Evolutionary conservation across 2,329 filamentous ascomycete genomes (phyloP).

Genomic region (Apiospora malaysiana): DNA sequence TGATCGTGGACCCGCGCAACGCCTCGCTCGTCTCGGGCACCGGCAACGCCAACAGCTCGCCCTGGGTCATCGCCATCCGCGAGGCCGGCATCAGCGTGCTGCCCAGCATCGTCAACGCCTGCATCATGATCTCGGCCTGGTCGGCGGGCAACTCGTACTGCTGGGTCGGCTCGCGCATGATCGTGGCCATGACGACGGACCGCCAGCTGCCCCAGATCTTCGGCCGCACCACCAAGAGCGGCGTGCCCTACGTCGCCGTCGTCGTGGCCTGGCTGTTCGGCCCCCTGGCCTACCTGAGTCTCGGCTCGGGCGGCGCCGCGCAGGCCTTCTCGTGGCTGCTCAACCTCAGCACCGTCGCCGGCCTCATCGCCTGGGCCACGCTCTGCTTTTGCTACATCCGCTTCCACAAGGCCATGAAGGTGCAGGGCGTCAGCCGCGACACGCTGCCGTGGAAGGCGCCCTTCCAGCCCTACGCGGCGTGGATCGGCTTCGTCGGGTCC

Average conservation of each 20-base stretch:
- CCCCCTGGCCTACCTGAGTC: conserved; percentile 47
- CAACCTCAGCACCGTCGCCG: conserved; percentile 25
- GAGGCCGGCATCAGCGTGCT: conserved; percentile 65
- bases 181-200: conserved; percentile 28
- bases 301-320: conserved; percentile 26
- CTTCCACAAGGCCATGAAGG: conserved; percentile 25
- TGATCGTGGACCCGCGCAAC: conserved; percentile 25
- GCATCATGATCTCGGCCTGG: conserved; percentile 45
- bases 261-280: conserved; percentile 45
- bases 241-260: conserved; percentile 51
- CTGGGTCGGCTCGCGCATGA: conserved; percentile 42
- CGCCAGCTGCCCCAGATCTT: conserved; percentile 42
- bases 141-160: conserved; percentile 48
- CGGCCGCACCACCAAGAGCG: conserved; percentile 43
- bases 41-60: conserved; percentile 41
- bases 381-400: conserved; percentile 28
- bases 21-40: conserved; percentile 25
- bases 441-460: conserved; percentile 24
- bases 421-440: conserved; percentile 23
- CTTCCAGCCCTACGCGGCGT: conserved; percentile 26
- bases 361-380: conserved; percentile 27
- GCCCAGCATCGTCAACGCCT: conserved; percentile 60
- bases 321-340: conserved; percentile 32
- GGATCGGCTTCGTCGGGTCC: conserved; percentile 27
- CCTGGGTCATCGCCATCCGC: conserved; percentile 70